These are phyloP conservation scores for Sporothrix sp. DNA, from an alignment of 2,329 filamentous ascomycete genomes.

Conservation along the genomic window DNA sequence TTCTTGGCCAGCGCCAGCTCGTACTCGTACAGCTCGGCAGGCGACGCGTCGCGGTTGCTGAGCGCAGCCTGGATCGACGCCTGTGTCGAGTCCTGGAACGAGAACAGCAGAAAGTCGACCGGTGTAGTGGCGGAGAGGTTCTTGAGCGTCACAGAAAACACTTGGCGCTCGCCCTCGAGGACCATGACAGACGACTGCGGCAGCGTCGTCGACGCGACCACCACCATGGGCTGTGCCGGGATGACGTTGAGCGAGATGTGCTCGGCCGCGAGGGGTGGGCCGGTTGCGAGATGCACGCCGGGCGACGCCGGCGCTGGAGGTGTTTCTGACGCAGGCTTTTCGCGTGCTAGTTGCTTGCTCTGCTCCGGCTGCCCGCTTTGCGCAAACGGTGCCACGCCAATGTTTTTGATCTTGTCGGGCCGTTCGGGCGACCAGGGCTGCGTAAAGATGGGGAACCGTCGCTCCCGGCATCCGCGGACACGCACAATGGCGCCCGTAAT, in stretches of 20 bases:
- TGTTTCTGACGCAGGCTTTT: not conserved
- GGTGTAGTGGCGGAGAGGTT: constrained; percentile 64
- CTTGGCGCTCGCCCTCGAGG: constrained; percentile 74
- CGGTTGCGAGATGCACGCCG: constrained; percentile 11
- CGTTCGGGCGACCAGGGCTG: constrained; percentile 63
- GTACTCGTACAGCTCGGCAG: constrained; percentile 75
- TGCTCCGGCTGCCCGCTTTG: constrained; percentile 20
- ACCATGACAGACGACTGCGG: constrained; percentile 85
- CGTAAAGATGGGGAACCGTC: constrained; percentile 74
- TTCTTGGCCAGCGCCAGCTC: constrained; percentile 69
- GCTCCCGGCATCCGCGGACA: constrained; percentile 70
- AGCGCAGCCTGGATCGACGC: constrained; percentile 65
- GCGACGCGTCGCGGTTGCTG: constrained; percentile 63
- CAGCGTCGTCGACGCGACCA: constrained; percentile 66
- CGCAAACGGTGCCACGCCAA: constrained; percentile 53
- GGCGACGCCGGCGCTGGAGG: constrained; percentile 1
- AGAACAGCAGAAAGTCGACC: constrained; percentile 77
- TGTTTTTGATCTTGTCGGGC: constrained; percentile 66
- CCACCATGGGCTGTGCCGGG: constrained; percentile 64
- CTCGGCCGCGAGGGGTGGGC: constrained; percentile 36
- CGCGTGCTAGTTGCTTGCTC: not conserved
- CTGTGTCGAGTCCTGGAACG: constrained; percentile 82
- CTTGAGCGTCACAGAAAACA: constrained; percentile 68
- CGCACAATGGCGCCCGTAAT: constrained; percentile 72
- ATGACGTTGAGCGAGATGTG: constrained; percentile 64